Base-by-base conservation (phyloP, 495 filamentous ascomycete genomes). In the Endocarpon pusillum region DNA sequence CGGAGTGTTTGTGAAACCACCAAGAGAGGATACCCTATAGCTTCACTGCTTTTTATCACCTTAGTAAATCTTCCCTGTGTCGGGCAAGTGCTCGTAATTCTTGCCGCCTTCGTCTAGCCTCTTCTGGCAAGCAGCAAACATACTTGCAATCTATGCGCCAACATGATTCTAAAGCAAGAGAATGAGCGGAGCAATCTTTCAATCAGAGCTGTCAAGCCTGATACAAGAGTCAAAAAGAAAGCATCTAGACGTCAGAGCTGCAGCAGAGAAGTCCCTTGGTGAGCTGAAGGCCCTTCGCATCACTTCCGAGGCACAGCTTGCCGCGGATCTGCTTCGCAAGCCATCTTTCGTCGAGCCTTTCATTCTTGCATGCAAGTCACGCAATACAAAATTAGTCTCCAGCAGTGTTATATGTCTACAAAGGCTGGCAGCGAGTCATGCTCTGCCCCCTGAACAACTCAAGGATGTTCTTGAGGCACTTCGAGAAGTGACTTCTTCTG, bases 201-300 rank as follows among this genome's bases (percentile, higher is more conserved):
- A 76, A 43, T 71, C 77, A 32, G 89, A 97, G 66, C 75, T 97
- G 43, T 67, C 78, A 45, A 92, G 80, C 56, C 70, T 97, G 44
- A 79, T 94, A 34, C 86, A 94, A 49, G 89, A 97, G 53, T 86
- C 84, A 45, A 93, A 91, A 54, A 72, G 86, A 41, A 96, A 91
- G 57, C 75, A 93, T 53, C 66, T 72, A 34, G 89, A 96, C 41
- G 56, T 97, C 25, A 71, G 82, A 63, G 78, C 78, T 68, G 84
- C 89, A 21, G 84, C 89, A 11, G 89, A 97, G 48, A 87, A 91
- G 53, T 87, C 89, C 3, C 58, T 96, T 5, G 81, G 79, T 42
- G 89, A 94, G 43, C 66, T 97, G 37, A 94, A 84, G 55, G 65
- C 64, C 35, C 57, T 96, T 3, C 75, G 79, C 29, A 61, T 69